Base-by-base conservation (phyloP, 2,329 filamentous ascomycete genomes). In the Grosmannia clavigera region DNA sequence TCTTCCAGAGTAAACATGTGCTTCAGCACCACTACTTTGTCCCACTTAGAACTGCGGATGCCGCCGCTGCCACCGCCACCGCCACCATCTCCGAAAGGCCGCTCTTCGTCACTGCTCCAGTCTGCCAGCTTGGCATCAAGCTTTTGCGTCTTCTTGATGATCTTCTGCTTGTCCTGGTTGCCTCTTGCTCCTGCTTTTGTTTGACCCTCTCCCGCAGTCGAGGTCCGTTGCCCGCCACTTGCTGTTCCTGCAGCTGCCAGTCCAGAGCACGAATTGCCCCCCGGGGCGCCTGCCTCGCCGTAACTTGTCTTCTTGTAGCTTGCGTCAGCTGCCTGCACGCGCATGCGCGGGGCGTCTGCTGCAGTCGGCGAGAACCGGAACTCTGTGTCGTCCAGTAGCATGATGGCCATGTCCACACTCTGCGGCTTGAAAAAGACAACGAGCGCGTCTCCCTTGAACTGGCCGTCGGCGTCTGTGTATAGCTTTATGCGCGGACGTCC, bases 371-470 rank as follows among this genome's bases (percentile, higher is more conserved):
- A 12, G 19, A 88, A 78, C 61, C 92, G 81, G 68, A 97, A 94
- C 66, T 91, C 84, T 5, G 86, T 87, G 67, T 91, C 89, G 71
- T 95, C 89, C 14, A 90, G 79, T 67, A 94, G 79, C 75, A 86
- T 84, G 65, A 92, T 88, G 53, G 90, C 90, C 75, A 91, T 86
- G 51, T 87, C 78, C 61, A 99, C 92, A n/a, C 89, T 95, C 69
- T 95, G 91, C 0, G 91, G 88, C 67, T 94, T 90, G 80, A 96
- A 96, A 75, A 95, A 99, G 43, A 97, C 89, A 59, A 99, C 78
- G 38, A 99, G 79, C 2, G 90, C 92, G 70, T 97, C 92, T 62
- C 94, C 94, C 70, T 96, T 97, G 79, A 96, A 95, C 19, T 84
- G 82, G 25, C 91, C 94, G 1, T 85, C 74, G 1, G 87, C 83